Percentiles rank a stretch among this genome's conserved stretches.
phyloP scores from a whole-genome alignment of 2,329 filamentous ascomycete genomes.

The Sporothrix sp. region DNA sequence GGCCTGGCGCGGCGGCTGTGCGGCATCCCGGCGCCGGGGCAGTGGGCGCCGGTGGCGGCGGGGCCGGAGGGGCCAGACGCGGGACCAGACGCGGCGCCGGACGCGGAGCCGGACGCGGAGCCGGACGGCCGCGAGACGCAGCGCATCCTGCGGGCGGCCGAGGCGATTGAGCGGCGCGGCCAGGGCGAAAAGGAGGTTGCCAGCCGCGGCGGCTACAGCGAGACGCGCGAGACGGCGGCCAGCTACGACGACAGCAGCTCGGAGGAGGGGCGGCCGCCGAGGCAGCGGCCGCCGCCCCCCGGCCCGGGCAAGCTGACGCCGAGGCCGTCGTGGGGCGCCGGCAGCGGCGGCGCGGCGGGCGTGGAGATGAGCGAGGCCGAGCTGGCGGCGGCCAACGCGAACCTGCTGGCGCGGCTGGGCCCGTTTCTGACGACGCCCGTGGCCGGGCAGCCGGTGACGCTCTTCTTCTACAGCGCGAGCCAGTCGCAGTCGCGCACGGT shows the following conservation, averaged over 20 bases:
- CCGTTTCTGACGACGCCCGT: conserved; percentile 85
- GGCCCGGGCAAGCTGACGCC: conserved; percentile 7
- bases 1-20: conserved; percentile 80
- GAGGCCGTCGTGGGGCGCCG: conserved; percentile 29
- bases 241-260: conserved; percentile 33
- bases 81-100: conserved; percentile 53
- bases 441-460: conserved; percentile 66
- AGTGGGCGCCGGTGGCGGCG: conserved; percentile 28
- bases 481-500: conserved; percentile 77
- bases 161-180: conserved; percentile 63
- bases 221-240: conserved; percentile 36
- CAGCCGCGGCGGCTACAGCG: conserved; percentile 63
- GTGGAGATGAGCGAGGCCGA: conserved; percentile 64
- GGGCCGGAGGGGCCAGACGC: conserved; percentile 38
- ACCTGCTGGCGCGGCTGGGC: conserved; percentile 76
- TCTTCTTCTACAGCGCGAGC: conserved; percentile 89
- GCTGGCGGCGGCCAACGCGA: conserved; percentile 67
- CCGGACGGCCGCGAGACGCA: conserved; percentile 54
- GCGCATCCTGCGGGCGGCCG: conserved; percentile 63
- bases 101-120: too few relatives aligned
- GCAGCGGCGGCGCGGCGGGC: not conserved
- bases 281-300: not conserved
- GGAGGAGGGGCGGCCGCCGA: conserved; percentile 21
- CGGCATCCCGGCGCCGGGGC: conserved; percentile 63
- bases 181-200: conserved; percentile 62